Conservation (phyloP, 1,139 yeast genomes). For the Blastobotrys persicus region DNA sequence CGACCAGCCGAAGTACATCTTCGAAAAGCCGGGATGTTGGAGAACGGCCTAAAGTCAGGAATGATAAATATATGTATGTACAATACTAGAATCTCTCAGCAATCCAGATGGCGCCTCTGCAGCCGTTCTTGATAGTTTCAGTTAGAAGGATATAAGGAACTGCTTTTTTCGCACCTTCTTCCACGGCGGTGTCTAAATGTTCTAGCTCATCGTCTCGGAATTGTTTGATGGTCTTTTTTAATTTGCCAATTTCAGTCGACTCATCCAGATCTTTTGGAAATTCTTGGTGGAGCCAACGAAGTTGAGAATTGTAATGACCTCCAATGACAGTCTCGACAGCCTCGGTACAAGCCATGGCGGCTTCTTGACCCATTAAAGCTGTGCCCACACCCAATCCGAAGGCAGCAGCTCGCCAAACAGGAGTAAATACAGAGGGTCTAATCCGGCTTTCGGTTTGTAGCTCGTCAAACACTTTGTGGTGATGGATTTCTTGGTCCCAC, state of each 20-base stretch:
- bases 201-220: constrained; percentile 96
- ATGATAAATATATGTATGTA: background rate
- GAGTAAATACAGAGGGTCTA: constrained; percentile 86
- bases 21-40: no score
- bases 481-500: constrained; percentile 98
- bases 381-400: constrained; percentile 83
- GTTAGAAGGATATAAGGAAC: constrained; percentile 87
- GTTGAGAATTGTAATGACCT: constrained; percentile 87
- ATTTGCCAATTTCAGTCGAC: constrained; percentile 48
- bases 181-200: constrained; percentile 90
- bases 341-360: constrained; percentile 99
- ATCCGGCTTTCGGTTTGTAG: constrained; percentile 77
- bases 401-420: constrained; percentile 92
- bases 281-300: constrained; percentile 56
- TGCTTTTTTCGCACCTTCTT: constrained; percentile 88
- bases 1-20: no score
- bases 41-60: background rate
- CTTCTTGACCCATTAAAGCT: constrained; percentile 84
- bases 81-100: constrained; percentile 58
- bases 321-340: constrained; percentile 99
- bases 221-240: constrained; percentile 63
- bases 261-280: constrained; percentile 45
- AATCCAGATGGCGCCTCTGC: constrained; percentile 85
- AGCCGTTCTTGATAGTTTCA: constrained; percentile 78
- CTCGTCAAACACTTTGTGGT: constrained; percentile 77